Base-by-base conservation (phyloP, 352 stramenopile species). In the Paralagenidium karlingii region DNA sequence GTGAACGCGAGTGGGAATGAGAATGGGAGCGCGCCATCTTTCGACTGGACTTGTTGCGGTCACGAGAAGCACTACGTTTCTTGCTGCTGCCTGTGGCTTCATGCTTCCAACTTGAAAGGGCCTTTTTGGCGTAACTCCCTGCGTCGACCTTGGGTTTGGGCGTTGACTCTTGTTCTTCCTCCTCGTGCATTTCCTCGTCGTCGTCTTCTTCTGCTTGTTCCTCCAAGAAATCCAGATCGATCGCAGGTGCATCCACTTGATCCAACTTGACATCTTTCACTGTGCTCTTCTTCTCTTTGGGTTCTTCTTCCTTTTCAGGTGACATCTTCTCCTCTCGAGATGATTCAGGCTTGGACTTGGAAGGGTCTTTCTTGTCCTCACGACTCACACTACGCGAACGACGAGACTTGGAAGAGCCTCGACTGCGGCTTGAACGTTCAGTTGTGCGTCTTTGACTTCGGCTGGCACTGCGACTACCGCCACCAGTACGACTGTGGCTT, bases 221-320 rank as follows among this genome's bases (percentile, higher is more conserved):
- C 26, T 86, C 65, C 39, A 90, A 44, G 45, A 90, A 90, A 48
- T 84, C 77, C 43, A 90, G 59, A 43, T 90, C 77, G 49, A 90
- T 90, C 3, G 77, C 77, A 38, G 77, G 77, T 16, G 77, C 77
- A 19, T 73, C 71, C 15, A 90, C 61, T 30, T 85, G 61, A 32
- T 89, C 68, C 31, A 79, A 43, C 50, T 87, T 83, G 10, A 85
- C 74, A 24, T 90, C 73, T 39, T 83, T 73, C 24, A 63, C 56
- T 20, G 46, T 74, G 38, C 28, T 37, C 12, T 57, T 45, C 29
- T 59, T 57, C 7, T 47, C 28, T 19, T 51, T 53, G 27, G 41
- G 45, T 38, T 50, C 50, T 21, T 38, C 49, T 24, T 43, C 49
- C 7, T 37, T 28, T n/a, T 51, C 58, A n/a, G 36, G n/a, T 4